Percentiles rank a stretch among this genome's conserved stretches.
Conservation (phyloP, 2,329 filamentous ascomycete genomes). For the Tolypocladium pustulatum region DNA sequence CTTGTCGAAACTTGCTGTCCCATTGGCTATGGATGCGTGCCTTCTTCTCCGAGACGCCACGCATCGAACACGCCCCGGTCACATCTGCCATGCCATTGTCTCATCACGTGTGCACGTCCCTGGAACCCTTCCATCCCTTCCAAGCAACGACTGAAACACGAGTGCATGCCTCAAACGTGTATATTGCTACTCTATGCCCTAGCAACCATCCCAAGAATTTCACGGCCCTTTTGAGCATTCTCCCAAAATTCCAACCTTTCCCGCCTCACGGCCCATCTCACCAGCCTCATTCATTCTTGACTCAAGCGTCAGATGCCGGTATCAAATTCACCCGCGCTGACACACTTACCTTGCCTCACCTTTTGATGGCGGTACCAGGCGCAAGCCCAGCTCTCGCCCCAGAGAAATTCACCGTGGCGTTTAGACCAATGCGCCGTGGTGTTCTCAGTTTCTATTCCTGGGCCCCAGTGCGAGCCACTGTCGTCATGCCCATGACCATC, state of each 20-base stretch:
- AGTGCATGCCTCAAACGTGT: background rate
- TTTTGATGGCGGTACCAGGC: background rate
- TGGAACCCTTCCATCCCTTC: no score
- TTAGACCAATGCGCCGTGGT: background rate
- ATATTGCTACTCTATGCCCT: background rate
- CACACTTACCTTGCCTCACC: background rate
- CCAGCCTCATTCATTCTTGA: background rate
- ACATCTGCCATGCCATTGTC: background rate
- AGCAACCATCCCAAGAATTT: no score
- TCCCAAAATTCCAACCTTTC: background rate
- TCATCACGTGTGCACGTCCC: no score
- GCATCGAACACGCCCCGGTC: background rate
- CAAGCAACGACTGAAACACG: no score
- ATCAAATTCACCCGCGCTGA: background rate
- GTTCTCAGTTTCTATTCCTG: background rate
- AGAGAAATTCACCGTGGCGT: background rate
- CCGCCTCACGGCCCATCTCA: background rate
- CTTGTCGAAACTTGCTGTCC: background rate
- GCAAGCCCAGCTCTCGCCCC: background rate
- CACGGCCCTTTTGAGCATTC: no score
- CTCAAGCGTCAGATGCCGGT: background rate
- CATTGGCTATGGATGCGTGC: no score
- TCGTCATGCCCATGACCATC: no score
- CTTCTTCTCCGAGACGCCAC: no score
- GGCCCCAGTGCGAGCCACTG: background rate